These are phyloP conservation scores for Podospora conica DNA, from an alignment of 495 filamentous ascomycete genomes.

Conservation along the genomic window DNA sequence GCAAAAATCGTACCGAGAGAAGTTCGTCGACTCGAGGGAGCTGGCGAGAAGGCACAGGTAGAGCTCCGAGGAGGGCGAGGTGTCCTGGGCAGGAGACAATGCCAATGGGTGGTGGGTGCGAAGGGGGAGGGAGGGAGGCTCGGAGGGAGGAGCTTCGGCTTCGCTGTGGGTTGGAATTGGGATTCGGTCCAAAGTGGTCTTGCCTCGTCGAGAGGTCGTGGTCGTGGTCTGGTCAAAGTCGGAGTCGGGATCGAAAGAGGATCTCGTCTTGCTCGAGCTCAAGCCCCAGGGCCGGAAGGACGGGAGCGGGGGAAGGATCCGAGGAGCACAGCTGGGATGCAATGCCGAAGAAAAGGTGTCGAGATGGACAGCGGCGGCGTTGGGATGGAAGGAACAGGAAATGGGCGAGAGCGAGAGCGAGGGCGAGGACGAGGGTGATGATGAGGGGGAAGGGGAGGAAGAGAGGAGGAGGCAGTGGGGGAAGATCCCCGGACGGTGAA, in stretches of 20 bases:
- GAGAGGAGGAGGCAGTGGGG: conserved; percentile 12
- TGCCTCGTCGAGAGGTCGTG: background rate
- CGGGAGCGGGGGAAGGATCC: background rate
- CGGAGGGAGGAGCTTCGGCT: no score
- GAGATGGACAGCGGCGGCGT: background rate
- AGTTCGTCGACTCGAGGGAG: background rate
- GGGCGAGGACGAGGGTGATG: background rate
- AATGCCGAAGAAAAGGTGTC: background rate
- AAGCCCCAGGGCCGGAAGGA: background rate
- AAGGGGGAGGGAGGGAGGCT: no score
- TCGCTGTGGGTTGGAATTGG: no score
- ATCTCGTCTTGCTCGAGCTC: background rate
- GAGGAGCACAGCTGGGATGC: background rate
- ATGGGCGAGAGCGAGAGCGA: background rate
- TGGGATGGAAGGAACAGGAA: background rate
- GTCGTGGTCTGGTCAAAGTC: background rate
- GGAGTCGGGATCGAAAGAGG: background rate
- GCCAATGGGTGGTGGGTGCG: background rate
- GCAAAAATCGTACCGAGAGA: background rate
- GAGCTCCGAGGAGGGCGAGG: background rate
- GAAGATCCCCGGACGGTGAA: conserved; percentile 23
- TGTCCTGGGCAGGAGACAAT: background rate
- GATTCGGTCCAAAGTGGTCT: background rate
- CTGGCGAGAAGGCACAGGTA: background rate
- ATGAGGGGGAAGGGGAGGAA: background rate